Conservation (phyloP, 805 yeast genomes). For the Candida boidinii region DNA sequence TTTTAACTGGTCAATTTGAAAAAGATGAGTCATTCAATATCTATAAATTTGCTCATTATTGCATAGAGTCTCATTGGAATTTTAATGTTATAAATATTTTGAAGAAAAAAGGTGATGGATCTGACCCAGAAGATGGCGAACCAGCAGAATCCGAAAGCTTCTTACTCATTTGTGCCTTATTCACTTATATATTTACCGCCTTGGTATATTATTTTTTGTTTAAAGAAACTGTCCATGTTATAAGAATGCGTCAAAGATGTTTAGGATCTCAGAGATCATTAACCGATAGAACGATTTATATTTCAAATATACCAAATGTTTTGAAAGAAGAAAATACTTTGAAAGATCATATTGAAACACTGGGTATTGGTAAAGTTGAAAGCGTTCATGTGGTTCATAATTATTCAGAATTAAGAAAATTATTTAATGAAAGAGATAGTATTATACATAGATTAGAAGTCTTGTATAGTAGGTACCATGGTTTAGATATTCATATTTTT, state of each 20-base stretch:
- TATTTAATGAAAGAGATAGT: conserved; percentile 27
- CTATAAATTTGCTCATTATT: background rate
- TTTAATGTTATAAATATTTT: conserved; percentile 4
- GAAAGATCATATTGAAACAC: conserved; percentile 40
- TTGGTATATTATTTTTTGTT: conserved; percentile 37
- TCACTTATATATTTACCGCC: conserved; percentile 45
- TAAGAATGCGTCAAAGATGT: conserved; percentile 46
- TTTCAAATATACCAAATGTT: conserved; percentile 44
- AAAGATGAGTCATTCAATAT: conserved; percentile 18
- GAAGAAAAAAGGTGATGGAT: conserved; percentile 4
- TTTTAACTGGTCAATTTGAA: conserved; percentile 40
- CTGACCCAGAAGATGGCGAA: conserved; percentile 27
- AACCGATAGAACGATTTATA: conserved; percentile 49
- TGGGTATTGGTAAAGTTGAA: conserved; percentile 48
- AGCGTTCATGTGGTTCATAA: conserved; percentile 39
- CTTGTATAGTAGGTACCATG: conserved; percentile 32
- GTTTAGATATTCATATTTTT: conserved; percentile 30
- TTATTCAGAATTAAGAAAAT: conserved; percentile 27
- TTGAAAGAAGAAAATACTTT: conserved; percentile 35
- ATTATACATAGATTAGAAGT: conserved; percentile 30
- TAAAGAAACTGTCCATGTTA: conserved; percentile 38
- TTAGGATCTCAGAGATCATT: conserved; percentile 52
- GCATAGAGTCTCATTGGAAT: conserved; percentile 2
- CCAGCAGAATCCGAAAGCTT: conserved; percentile 20
- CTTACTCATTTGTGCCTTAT: conserved; percentile 44